Conservation (phyloP, 2,329 filamentous ascomycete species). For the Alternaria tenuissima region DNA sequence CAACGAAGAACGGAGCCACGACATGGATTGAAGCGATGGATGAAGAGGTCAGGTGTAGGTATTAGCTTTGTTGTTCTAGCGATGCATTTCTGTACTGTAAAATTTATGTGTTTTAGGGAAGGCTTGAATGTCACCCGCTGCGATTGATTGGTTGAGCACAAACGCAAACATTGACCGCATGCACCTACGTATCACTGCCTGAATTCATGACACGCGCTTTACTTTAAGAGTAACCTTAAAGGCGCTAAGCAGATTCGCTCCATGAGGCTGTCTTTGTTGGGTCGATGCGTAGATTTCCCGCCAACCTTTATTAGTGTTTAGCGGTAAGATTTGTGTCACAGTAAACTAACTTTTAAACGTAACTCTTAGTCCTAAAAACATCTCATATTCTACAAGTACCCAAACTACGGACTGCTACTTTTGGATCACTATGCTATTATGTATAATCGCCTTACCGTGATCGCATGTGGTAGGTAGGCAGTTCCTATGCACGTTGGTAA, state of each 20-base stretch:
- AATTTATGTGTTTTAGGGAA: conserved; percentile 4
- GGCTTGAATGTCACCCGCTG: conserved; percentile 9
- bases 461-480: conserved; percentile 6
- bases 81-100: not conserved
- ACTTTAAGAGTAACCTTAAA: not conserved
- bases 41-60: not conserved
- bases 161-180: conserved; percentile 1
- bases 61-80: not conserved
- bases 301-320: not conserved
- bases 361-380: not conserved
- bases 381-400: not conserved
- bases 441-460: conserved; percentile 1
- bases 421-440: not conserved
- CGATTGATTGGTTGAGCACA: conserved; percentile 6
- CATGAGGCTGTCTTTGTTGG: not conserved
- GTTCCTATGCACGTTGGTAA: conserved; percentile 2
- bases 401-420: not conserved
- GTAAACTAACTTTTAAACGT: not conserved
- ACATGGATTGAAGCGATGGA: not conserved
- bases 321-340: not conserved
- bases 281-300: not conserved
- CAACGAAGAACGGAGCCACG: not conserved
- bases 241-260: not conserved
- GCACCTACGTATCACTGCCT: not conserved
- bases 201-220: not conserved